phyloP scores from a whole-genome alignment of 2,329 filamentous ascomycete genomes.

The Arthrinium phaeospermum region DNA sequence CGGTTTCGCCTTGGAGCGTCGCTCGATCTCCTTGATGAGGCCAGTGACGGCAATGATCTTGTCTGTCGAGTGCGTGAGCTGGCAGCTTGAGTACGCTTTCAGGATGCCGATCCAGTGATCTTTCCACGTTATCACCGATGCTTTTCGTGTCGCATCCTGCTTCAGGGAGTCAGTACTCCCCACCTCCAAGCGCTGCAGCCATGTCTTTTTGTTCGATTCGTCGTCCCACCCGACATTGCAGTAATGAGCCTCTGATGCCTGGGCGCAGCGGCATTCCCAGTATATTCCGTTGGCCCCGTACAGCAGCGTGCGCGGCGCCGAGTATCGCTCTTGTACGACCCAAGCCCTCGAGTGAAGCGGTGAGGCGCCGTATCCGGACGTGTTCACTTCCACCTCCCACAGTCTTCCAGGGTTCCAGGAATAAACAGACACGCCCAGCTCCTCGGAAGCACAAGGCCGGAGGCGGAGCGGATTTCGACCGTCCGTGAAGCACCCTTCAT shows the following conservation, averaged over 20 bases:
- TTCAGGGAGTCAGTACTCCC: neutral
- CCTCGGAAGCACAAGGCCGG: neutral
- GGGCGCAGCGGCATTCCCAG: slow-evolving; percentile 23
- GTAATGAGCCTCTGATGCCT: slow-evolving; percentile 22
- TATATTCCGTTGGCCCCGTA: slow-evolving; percentile 21
- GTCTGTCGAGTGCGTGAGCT: slow-evolving; percentile 18
- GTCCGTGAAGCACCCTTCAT: slow-evolving; percentile 12
- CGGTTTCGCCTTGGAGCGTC: neutral
- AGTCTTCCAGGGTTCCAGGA: neutral
- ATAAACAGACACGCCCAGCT: slow-evolving; percentile 11
- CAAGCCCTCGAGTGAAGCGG: slow-evolving; percentile 23
- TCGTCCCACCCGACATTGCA: slow-evolving; percentile 1
- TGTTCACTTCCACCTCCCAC: slow-evolving; percentile 20
- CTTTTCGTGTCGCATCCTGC: neutral
- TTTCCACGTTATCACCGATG: slow-evolving; percentile 1
- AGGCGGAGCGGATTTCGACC: slow-evolving; percentile 19
- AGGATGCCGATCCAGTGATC: slow-evolving; percentile 21
- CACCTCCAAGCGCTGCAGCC: slow-evolving; percentile 20
- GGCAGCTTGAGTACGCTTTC: slow-evolving; percentile 20
- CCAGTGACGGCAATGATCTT: slow-evolving; percentile 22
- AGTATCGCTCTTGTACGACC: slow-evolving; percentile 24
- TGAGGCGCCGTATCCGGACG: slow-evolving; percentile 14
- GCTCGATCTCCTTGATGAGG: slow-evolving; percentile 19
- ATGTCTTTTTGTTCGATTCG: slow-evolving; percentile 23
- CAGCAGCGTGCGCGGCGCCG: slow-evolving; percentile 22